Evolutionary conservation across 148 eudicot species (phyloP).

Genomic region (Dianthus caryophyllus): DNA sequence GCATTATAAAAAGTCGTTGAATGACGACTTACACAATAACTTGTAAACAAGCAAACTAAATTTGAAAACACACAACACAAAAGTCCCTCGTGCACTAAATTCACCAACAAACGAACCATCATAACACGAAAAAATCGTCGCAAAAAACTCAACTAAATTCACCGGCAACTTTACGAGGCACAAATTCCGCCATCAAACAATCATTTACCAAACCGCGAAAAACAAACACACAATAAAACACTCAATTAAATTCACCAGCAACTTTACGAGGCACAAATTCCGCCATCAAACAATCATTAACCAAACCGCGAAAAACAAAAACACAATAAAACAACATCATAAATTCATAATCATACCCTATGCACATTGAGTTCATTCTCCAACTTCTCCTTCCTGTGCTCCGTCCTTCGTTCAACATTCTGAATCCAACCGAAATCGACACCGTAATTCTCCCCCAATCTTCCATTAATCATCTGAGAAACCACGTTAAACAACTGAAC

Average conservation of each 20-base stretch:
- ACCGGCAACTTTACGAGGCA: neutral
- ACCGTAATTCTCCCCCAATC: slow-evolving; percentile 50
- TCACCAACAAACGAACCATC: too few relatives aligned
- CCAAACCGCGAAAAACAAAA: neutral
- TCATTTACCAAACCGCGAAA: neutral
- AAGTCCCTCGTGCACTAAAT: too few relatives aligned
- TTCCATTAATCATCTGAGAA: slow-evolving; percentile 53
- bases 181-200: neutral
- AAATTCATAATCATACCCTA: slow-evolving; percentile 34
- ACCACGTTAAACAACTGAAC: slow-evolving; percentile 64
- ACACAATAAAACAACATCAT: neutral
- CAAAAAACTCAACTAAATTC: too few relatives aligned
- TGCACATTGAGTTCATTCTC: slow-evolving; percentile 91
- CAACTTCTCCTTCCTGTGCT: slow-evolving; percentile 73
- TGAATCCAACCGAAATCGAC: slow-evolving; percentile 57
- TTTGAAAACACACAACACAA: too few relatives aligned
- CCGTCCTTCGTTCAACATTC: slow-evolving; percentile 63
- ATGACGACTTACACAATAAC: too few relatives aligned
- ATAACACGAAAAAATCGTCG: too few relatives aligned
- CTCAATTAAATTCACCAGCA: too few relatives aligned
- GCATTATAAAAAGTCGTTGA: neutral
- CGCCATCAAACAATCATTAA: neutral
- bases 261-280: neutral
- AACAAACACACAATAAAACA: too few relatives aligned
- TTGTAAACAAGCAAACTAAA: too few relatives aligned